Base-by-base conservation (phyloP, 768 basidiomycete genomes). In the Amanita pallidorosea region DNA sequence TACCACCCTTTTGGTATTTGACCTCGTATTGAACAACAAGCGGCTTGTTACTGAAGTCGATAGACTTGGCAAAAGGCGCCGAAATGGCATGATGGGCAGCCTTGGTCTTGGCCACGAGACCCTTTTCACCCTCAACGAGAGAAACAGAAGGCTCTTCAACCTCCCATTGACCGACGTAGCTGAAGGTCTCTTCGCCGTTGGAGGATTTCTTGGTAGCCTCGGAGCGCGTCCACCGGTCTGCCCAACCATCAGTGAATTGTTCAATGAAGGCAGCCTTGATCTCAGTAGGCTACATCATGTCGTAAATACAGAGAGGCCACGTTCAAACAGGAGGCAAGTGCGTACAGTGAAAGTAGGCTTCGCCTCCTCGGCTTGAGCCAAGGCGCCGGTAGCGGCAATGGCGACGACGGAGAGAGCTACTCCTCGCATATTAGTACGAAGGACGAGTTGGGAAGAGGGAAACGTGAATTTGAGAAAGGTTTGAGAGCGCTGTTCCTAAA, bases 61-160 rank as follows among this genome's bases (percentile, higher is more conserved):
- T 72, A 48, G 89, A 76, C 52, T 75, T 64, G 12, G 68, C 59
- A 69, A 99, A 93, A 11, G 93, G 86, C 1, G 94, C 91, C 53
- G 95, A 97, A 67, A 99, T 97, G 64, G 96, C 96, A 63, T 98
- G 95, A 67, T 98, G 95, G 17, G 93, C 92, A 50, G 96, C 96
- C 74, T 94, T 92, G 70, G 83, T 85, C 75, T 97, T 94, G 7
- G 90, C 90, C 36, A 99, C 93, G 58, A 97, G 83, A 62, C 88
- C 95, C 63, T 80, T 78, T 71, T 96, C 92, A 57, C 90, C 92
- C 20, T 78, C 75, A 61, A 97, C 73, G 64, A 88, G 79, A 38
- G 83, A 77, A 54, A 73, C 71, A 35, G 83, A 69, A 48, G 94
- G 83, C 42, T 93, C 89, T 70, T 98, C 94, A 60, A 98, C 91